Base-by-base conservation (phyloP, 768 basidiomycete species). In the Boletellus emodensis region DNA sequence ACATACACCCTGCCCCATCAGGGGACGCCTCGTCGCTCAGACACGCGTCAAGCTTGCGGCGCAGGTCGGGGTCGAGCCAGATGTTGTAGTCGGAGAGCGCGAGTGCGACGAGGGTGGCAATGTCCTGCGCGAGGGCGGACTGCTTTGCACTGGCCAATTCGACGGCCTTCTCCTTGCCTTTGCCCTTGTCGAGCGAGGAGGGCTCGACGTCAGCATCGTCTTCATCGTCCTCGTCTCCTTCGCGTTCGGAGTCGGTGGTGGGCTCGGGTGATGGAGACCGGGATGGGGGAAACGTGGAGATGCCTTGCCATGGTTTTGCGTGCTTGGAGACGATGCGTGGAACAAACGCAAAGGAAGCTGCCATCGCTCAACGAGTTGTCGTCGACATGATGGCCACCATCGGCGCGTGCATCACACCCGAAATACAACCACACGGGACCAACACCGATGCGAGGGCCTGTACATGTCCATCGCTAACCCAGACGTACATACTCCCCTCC, bases 11-110 rank as follows among this genome's bases (percentile, higher is more conserved):
- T 36, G 76, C 69, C 8, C 68, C 61, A 18, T 55, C 51, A 24
- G 47, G 46, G 5, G 51, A 34, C 0, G 24, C 34, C 9, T 49
- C 59, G 17, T 52, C 46, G 10, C 10, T 50, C 53, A 61, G 32
- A 62, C 57, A 51, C 24, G 61, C 52, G 34, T 80, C 80, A 13
- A 84, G 66, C 28, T 69, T 74, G 45, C 74, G 65, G 22, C 79
- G 69, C 10, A 87, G 60, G 44, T 82, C 81, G 0, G 76, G 66
- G 58, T 87, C 78, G 3, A 66, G 60, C 87, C 86, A 91, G 9
- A 90, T 62, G 8, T 76, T 73, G 64, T 88, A 80, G 59, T 88
- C 80, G 5, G 87, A 86, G n/a, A 92, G 68, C 0, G 87, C 76
- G 4, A 90, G 75, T 2, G 61, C 69, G 18, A 84, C 55, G 32